These are phyloP conservation scores for Aspergillus bombycis DNA, from an alignment of 2,329 filamentous ascomycete species.

Conservation along the genomic window DNA sequence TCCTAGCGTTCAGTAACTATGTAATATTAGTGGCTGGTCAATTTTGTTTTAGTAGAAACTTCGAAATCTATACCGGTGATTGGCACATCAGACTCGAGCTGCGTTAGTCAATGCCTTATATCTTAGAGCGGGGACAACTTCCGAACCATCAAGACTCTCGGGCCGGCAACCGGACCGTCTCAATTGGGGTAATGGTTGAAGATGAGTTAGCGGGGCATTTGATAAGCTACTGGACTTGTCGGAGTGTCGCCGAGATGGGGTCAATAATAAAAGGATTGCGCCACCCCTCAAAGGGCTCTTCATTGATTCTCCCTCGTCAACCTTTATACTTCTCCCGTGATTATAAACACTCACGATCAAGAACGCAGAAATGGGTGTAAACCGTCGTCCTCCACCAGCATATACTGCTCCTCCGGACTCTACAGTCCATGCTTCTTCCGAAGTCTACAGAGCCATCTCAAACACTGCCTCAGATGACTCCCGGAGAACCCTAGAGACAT, in stretches of 20 bases:
- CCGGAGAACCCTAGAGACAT: constrained; percentile 36
- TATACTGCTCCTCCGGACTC: constrained; percentile 43
- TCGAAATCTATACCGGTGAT: not conserved
- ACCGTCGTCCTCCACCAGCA: constrained; percentile 41
- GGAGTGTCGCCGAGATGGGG: constrained; percentile 10
- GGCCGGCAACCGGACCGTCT: not conserved
- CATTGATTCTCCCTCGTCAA: not conserved
- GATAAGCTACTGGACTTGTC: constrained; percentile 3
- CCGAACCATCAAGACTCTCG: not conserved
- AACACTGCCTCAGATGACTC: constrained; percentile 34
- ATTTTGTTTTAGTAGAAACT: not conserved
- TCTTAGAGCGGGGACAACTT: not conserved
- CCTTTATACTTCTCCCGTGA: not conserved
- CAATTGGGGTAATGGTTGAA: not conserved
- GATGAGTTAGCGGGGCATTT: constrained; percentile 10
- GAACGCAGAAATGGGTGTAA: constrained; percentile 28
- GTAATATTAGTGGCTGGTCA: too few species aligned
- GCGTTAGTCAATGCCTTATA: not conserved
- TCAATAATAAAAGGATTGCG: not conserved
- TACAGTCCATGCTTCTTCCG: constrained; percentile 38
- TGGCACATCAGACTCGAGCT: not conserved
- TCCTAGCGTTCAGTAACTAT: not conserved
- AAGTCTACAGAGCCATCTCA: constrained; percentile 42
- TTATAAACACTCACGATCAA: not conserved
- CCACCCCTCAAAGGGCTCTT: not conserved